A percentile compares a stretch with the other conserved stretches of the same genome.
phyloP scores from a whole-genome alignment of 192 early-diverging fungal genomes.

The Coemansia sp. region DNA sequence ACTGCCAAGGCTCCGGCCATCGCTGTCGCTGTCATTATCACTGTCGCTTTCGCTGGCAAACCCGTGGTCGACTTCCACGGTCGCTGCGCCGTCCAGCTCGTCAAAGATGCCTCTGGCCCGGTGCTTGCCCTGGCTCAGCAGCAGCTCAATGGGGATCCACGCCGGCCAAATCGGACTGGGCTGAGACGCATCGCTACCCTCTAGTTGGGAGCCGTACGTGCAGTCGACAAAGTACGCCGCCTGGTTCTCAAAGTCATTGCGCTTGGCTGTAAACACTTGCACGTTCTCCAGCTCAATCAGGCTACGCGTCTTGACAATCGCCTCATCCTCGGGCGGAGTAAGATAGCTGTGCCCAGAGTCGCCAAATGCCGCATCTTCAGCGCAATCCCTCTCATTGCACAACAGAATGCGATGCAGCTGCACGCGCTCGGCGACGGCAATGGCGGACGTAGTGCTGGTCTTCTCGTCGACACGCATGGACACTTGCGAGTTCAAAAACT shows the following conservation, averaged over 20 bases:
- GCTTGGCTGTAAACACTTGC: conserved; percentile 54
- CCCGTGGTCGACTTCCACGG: not conserved
- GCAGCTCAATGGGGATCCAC: conserved; percentile 60
- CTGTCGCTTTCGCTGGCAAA: not conserved
- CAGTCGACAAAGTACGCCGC: conserved; percentile 56
- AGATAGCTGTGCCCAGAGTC: conserved; percentile 5
- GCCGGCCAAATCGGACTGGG: conserved; percentile 54
- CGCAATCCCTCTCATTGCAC: conserved; percentile 31
- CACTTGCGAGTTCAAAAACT: conserved; percentile 60
- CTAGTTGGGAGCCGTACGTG: conserved; percentile 44
- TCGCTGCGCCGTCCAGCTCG: conserved; percentile 21
- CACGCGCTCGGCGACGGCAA: conserved; percentile 51
- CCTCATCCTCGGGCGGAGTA: conserved; percentile 44
- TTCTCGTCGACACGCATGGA: conserved; percentile 54
- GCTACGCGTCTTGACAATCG: conserved; percentile 58
- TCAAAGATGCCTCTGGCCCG: conserved; percentile 47
- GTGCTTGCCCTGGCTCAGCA: conserved; percentile 49
- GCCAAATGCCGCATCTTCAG: not conserved
- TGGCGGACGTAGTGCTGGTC: conserved; percentile 41
- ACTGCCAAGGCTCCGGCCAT: not conserved
- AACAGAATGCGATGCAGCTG: conserved; percentile 50
- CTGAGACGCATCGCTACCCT: conserved; percentile 25
- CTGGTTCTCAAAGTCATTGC: conserved; percentile 47
- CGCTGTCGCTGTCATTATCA: conserved; percentile 1
- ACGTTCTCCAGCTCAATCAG: conserved; percentile 56